These are phyloP conservation scores for Phaeosphaeriaceae sp. DNA, from an alignment of 2,329 filamentous ascomycete genomes.

Conservation along the genomic window DNA sequence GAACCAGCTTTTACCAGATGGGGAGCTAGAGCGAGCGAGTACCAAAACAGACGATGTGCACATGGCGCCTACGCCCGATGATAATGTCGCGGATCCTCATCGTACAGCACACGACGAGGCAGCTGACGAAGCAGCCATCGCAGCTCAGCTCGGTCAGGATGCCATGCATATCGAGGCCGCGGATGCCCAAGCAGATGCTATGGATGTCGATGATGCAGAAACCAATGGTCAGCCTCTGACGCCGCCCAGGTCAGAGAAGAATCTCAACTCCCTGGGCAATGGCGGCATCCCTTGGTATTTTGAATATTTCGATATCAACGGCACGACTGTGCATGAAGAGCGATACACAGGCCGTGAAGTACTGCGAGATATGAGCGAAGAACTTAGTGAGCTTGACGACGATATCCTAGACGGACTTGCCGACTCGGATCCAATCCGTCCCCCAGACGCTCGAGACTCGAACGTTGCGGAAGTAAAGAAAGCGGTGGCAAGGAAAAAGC, in stretches of 20 bases:
- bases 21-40: constrained; percentile 16
- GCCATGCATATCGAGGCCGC: constrained; percentile 26
- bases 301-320: constrained; percentile 77
- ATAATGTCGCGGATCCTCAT: constrained; percentile 38
- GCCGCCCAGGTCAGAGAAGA: constrained; percentile 65
- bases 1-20: constrained; percentile 18
- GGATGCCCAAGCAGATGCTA: constrained; percentile 20
- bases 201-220: constrained; percentile 28
- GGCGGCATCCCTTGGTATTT: constrained; percentile 92
- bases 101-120: constrained; percentile 39
- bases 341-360: constrained; percentile 76
- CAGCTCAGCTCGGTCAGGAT: constrained; percentile 42
- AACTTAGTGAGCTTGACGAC: constrained; percentile 90
- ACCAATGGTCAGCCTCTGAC: constrained; percentile 62
- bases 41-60: constrained; percentile 30
- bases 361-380: constrained; percentile 78
- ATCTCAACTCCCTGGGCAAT: constrained; percentile 53
- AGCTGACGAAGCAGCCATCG: constrained; percentile 45
- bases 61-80: constrained; percentile 46
- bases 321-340: constrained; percentile 79
- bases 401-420: constrained; percentile 76
- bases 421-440: constrained; percentile 39
- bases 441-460: constrained; percentile 32
- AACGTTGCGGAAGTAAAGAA: constrained; percentile 36
- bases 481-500: constrained; percentile 37